A percentile compares a stretch with the other conserved stretches of the same genome.
Conservation (phyloP, 1,139 yeast species). For the Zygoascus hellenicus region DNA sequence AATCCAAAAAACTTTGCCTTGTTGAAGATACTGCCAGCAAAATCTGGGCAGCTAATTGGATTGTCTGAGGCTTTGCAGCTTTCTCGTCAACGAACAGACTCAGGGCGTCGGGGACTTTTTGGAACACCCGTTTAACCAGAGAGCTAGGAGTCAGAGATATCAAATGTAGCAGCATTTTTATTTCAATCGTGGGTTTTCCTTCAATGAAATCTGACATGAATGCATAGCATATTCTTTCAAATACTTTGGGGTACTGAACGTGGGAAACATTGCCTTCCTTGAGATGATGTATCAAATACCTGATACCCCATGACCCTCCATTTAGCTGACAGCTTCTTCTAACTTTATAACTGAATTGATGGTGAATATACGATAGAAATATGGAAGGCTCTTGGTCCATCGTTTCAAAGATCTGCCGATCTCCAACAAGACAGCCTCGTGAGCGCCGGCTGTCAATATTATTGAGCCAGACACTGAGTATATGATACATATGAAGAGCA, state of each 20-base stretch:
- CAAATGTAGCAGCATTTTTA: neutral
- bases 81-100: neutral
- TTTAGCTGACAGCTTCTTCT: too few relatives aligned
- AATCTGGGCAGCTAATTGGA: slow-evolving; percentile 3
- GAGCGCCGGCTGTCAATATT: neutral
- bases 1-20: neutral
- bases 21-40: neutral
- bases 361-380: too few relatives aligned
- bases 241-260: neutral
- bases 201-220: too few relatives aligned
- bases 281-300: neutral
- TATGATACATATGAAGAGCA: neutral
- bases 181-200: too few relatives aligned
- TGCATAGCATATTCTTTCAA: neutral
- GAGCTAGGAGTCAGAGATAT: neutral
- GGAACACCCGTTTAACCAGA: neutral
- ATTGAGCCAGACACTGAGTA: slow-evolving; percentile 2
- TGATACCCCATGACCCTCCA: neutral
- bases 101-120: slow-evolving; percentile 1
- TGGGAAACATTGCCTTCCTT: neutral
- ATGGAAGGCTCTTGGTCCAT: too few relatives aligned
- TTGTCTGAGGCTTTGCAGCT: neutral
- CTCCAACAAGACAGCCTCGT: too few relatives aligned
- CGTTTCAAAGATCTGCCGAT: too few relatives aligned
- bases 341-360: too few relatives aligned